These are phyloP conservation scores for Cyberlindnera xylosilytica DNA, from an alignment of 805 yeast species.

Conservation along the genomic window DNA sequence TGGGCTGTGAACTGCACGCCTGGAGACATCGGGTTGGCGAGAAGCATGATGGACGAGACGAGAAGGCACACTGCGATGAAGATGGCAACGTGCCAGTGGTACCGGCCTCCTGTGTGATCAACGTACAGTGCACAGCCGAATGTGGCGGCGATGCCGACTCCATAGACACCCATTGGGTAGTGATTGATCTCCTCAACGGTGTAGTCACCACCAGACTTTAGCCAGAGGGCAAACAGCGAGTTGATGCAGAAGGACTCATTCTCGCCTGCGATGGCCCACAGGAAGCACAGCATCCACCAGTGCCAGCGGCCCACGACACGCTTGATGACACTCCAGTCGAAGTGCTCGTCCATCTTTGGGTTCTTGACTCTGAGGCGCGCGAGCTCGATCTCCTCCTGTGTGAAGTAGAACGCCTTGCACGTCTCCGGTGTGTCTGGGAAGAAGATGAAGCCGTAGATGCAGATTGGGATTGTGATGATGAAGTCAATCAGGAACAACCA, in stretches of 20 bases:
- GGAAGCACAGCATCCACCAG: conserved; percentile 49
- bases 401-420: conserved; percentile 39
- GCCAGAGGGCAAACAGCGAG: conserved; percentile 47
- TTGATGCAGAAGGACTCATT: conserved; percentile 46
- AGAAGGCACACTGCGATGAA: conserved; percentile 41
- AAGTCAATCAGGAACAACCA: conserved; percentile 66
- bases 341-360: conserved; percentile 33
- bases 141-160: conserved; percentile 47
- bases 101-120: conserved; percentile 38
- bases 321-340: conserved; percentile 34
- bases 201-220: conserved; percentile 34
- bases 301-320: conserved; percentile 54
- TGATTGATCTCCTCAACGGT: conserved; percentile 45
- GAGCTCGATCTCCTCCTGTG: conserved; percentile 38
- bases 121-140: conserved; percentile 41
- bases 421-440: conserved; percentile 59
- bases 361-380: conserved; percentile 43
- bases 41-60: conserved; percentile 43
- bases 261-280: conserved; percentile 53
- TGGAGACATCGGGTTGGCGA: conserved; percentile 38
- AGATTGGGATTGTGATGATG: conserved; percentile 53
- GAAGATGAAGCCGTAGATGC: conserved; percentile 50
- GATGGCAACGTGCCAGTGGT: conserved; percentile 51
- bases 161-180: conserved; percentile 53
- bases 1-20: conserved; percentile 49